Base-by-base conservation (phyloP, 2,329 filamentous ascomycete genomes). In the Colletotrichum nymphaeae region DNA sequence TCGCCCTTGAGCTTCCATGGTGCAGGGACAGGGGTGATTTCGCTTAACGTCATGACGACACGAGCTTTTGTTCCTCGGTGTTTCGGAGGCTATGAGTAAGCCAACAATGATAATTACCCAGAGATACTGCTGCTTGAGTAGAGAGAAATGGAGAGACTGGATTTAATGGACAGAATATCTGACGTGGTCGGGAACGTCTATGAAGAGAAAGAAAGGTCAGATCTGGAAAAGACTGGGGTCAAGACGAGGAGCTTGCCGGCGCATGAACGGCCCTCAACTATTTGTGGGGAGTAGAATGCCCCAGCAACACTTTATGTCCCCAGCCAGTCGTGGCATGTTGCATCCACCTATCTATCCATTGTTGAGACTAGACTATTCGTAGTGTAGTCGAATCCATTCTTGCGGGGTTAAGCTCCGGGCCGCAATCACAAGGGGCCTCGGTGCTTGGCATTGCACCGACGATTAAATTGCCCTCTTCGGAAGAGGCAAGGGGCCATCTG, bases 1-100 rank as follows among this genome's bases (percentile, higher is more conserved):
- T 85, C 84, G 46, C 82, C 84, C 69, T 83, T 85, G 63, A 86
- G 82, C 12, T 80, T 82, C 87, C 87, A 88, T 0, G 86, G 85
- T 0, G 71, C 67, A 8, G 71, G 71, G 3, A 73, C 71, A 30
- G 63, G 71, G n/a, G 62, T 63, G 49, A 58, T 66, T 14, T 52
- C 56, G 28, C 57, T 30, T 0, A 62, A 49, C 32, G 67, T 64
- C 71, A 73, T 73, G 53, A 56, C 42, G 42, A n/a, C 42, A n/a
- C 8, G 42, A 49, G 19, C 42, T n/a, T 8, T 11, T 9, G 7
- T 11, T 4, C 19, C 8, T 49, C 42, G 19, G 8, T n/a, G 1
- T 22, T 49, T 49, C 8, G 42, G 42, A 19, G 19, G 42, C 42
- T 49, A 22, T 49, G 16, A 22, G 42, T 49, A n/a, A 49, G 42